Evolutionary conservation across 257 asterid species (phyloP), one percentile per base, ranked within the genome.

Genomic region (Euphrasia confusa): DNA sequence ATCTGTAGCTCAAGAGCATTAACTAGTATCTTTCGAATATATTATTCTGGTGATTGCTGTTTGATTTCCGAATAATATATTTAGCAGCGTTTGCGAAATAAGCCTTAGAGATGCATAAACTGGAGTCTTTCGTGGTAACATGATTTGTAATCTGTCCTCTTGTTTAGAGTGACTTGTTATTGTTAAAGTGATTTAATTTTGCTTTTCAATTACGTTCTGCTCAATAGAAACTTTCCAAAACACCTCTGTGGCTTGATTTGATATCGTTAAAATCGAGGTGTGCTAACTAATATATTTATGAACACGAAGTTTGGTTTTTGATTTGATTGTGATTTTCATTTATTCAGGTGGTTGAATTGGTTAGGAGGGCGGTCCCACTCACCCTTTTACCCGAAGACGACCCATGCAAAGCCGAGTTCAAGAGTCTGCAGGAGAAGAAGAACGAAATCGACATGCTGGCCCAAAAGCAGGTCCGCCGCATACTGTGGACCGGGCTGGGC

Each of bases 381-480:
- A 71, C 85, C 5, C 95, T 91, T 64, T 61, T 84, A 66, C 85
- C 84, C 0, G 92, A 79, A 24, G 87, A 91, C 10, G 88, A 91
- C 67, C 83, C 90, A 0, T 28, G 78, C 57, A 81, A 75, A 56
- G 84, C 68, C 7, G 96, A 91, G 81, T 79, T 85, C 65, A 75
- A 71, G 80, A 71, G 58, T 62, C 84, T 91, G 71, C 88, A 78
- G 55, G 75, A 75, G 65, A 77, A 70, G 76, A 88, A 79, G 76
- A 81, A 88, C 13, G 86, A 80, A 65, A 84, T 88, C 0, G 95
- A 88, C 8, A 68, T 47, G 73, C 75, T 79, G 61, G 98, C 98
- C 4, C 95, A 82, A 72, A 88, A 76, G 79, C 95, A 88, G 73
- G 96, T 91, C 12, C 89, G 94, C 7, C 84, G 95, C 55, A 81